These are phyloP conservation scores for Cyamopsis tetragonoloba DNA, from an alignment of 306 rosid genomes.

Conservation along the genomic window DNA sequence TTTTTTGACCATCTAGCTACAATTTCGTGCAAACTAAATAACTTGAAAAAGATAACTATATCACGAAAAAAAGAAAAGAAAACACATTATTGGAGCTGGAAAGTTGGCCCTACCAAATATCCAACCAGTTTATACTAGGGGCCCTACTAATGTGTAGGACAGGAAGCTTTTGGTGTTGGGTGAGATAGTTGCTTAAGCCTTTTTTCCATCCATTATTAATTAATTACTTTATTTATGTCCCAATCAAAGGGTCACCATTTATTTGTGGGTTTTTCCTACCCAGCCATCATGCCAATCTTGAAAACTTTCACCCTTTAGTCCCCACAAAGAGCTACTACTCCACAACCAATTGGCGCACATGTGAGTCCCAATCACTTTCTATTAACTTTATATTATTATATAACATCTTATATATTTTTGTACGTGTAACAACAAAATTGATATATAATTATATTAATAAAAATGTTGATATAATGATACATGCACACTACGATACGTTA, in stretches of 20 bases:
- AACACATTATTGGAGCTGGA: no score
- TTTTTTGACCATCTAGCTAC: no score
- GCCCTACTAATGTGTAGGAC: constrained; percentile 34
- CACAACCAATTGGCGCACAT: constrained; percentile 34
- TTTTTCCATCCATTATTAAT: constrained; percentile 23
- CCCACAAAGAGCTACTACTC: constrained; percentile 24
- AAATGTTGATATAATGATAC: no score
- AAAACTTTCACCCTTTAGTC: constrained; percentile 21
- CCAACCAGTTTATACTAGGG: background rate
- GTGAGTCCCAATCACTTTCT: constrained; percentile 29
- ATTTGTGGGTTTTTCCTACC: constrained; percentile 26
- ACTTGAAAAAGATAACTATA: no score
- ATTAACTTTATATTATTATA: background rate
- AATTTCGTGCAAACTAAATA: no score
- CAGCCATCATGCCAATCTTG: constrained; percentile 42
- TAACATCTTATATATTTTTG: no score
- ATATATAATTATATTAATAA: no score
- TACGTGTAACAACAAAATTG: no score
- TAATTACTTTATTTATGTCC: constrained; percentile 35
- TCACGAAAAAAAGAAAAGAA: no score
- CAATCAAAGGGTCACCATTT: constrained; percentile 25
- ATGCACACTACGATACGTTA: no score
- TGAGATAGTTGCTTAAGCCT: constrained; percentile 25
- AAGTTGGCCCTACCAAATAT: constrained; percentile 23
- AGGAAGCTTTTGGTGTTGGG: constrained; percentile 2